Percentiles rank a stretch among this genome's conserved stretches.
phyloP scores from a whole-genome alignment of 768 basidiomycete species.

The Pleurotus salmoneostramineus region DNA sequence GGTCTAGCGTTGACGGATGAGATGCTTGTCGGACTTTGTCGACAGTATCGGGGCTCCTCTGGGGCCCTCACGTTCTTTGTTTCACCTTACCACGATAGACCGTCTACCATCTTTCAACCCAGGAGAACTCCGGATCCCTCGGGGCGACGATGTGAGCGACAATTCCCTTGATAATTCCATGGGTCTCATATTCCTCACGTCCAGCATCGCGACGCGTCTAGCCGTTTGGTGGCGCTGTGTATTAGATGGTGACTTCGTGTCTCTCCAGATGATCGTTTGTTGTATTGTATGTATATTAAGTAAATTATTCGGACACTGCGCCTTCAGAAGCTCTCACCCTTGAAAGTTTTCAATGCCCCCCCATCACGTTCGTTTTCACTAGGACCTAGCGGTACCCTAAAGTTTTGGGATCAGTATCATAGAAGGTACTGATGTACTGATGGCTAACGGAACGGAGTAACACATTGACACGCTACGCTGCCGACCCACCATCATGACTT shows the following conservation, averaged over 20 bases:
- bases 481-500: background rate
- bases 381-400: background rate
- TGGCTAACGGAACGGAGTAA: background rate
- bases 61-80: slow-evolving; percentile 51
- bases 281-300: background rate
- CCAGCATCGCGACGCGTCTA: background rate
- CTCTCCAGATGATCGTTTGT: background rate
- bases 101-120: slow-evolving; percentile 16
- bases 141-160: background rate
- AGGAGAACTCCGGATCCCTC: background rate
- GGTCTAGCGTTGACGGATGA: slow-evolving; percentile 36
- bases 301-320: background rate
- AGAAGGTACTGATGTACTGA: background rate
- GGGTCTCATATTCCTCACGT: background rate
- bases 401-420: background rate
- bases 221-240: background rate
- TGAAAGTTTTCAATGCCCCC: background rate
- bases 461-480: background rate
- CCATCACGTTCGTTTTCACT: background rate
- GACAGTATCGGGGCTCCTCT: slow-evolving; percentile 39
- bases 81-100: slow-evolving; percentile 40
- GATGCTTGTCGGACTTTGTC: slow-evolving; percentile 36
- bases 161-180: background rate
- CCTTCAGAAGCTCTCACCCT: background rate
- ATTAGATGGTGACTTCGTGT: too few species aligned